Conservation (phyloP, 2,329 filamentous ascomycete species). For the Scopulariopsis brevicaulis region DNA sequence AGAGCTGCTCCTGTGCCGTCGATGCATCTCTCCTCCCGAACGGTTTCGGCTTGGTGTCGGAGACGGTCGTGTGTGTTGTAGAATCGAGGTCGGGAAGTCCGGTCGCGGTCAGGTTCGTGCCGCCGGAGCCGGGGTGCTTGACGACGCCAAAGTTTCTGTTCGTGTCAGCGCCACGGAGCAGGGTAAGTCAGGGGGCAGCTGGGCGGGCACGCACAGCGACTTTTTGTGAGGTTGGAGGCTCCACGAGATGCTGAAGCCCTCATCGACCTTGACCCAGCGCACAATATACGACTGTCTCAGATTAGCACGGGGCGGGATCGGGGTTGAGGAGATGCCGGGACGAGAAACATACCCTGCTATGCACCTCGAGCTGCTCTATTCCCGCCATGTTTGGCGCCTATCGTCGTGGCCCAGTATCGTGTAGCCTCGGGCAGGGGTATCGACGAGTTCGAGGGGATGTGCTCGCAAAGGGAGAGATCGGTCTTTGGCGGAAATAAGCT, state of each 20-base stretch:
- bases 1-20: conserved; percentile 50
- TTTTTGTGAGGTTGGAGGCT: conserved; percentile 97
- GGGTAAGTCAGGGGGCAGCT: conserved; percentile 9
- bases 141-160: conserved; percentile 90
- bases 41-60: conserved; percentile 33
- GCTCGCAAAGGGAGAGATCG: neutral
- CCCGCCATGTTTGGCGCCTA: conserved; percentile 57
- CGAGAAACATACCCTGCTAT: conserved; percentile 66
- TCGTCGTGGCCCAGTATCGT: neutral
- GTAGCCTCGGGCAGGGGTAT: neutral
- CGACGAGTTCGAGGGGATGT: neutral
- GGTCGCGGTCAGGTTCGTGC: conserved; percentile 32
- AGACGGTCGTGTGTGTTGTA: conserved; percentile 31
- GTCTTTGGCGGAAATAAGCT: neutral
- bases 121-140: conserved; percentile 77
- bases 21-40: conserved; percentile 45
- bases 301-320: neutral
- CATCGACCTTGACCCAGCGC: conserved; percentile 87
- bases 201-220: conserved; percentile 53
- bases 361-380: conserved; percentile 93
- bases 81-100: conserved; percentile 31
- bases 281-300: conserved; percentile 79
- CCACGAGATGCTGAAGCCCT: conserved; percentile 91
- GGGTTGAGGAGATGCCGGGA: neutral
- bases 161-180: neutral